A percentile compares a stretch with the other conserved stretches of the same genome.
These are phyloP conservation scores for Aspergillus sp. DNA, from an alignment of 2,329 filamentous ascomycete genomes.

Conservation along the genomic window DNA sequence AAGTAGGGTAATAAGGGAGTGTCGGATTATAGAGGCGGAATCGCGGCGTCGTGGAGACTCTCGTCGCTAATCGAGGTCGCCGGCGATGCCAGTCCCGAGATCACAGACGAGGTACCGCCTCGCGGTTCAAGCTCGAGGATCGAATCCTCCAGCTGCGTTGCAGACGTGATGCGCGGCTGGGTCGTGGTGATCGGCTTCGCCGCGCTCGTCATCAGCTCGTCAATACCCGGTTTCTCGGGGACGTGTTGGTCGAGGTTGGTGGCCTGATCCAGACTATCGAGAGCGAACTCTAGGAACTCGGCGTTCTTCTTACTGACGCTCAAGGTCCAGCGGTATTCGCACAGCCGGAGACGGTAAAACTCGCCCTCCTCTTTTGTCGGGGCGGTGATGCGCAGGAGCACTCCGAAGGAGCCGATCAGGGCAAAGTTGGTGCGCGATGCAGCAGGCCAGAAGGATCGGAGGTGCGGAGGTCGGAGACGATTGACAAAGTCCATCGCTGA, in stretches of 20 bases:
- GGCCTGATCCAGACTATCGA: conserved; percentile 73
- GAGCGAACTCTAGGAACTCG: conserved; percentile 59
- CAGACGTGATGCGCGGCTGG: conserved; percentile 16
- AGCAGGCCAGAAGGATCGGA: conserved; percentile 79
- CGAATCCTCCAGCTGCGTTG: conserved; percentile 23
- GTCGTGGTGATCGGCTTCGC: conserved; percentile 23
- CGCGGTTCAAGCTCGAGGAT: conserved; percentile 25
- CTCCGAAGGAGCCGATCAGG: conserved; percentile 90
- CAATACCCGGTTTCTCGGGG: conserved; percentile 67
- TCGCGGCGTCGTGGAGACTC: conserved; percentile 26
- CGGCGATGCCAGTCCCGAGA: conserved; percentile 38
- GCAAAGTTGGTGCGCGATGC: conserved; percentile 71
- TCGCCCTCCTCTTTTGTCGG: conserved; percentile 85
- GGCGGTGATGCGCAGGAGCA: conserved; percentile 83
- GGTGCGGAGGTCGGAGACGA: conserved; percentile 78
- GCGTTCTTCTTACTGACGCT: conserved; percentile 77
- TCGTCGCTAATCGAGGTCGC: conserved; percentile 37
- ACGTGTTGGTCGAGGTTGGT: conserved; percentile 67
- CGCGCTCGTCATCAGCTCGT: conserved; percentile 38
- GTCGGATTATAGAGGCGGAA: conserved; percentile 9
- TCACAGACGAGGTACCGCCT: conserved; percentile 34
- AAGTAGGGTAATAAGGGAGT: neutral
- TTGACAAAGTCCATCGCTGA: conserved; percentile 98
- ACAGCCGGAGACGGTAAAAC: conserved; percentile 82
- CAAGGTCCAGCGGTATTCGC: conserved; percentile 92